Evolutionary conservation across 345 rosid species (phyloP).

Genomic region (Psidium guajava): DNA sequence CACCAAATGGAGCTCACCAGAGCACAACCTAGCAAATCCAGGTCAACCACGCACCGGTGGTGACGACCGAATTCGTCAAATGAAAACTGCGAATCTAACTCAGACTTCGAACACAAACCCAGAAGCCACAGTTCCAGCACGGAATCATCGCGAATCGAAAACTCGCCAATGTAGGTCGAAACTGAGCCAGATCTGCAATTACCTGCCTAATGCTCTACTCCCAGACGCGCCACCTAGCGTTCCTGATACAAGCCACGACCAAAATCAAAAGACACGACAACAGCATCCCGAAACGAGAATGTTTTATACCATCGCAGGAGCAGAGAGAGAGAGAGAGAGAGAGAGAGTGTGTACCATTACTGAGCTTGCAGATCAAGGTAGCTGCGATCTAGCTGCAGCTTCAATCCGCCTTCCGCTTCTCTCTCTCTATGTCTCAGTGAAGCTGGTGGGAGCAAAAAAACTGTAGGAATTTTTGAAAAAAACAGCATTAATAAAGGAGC

Average conservation of each 20-base stretch:
- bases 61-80: not conserved
- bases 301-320: not conserved
- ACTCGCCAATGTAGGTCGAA: not conserved
- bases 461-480: not conserved
- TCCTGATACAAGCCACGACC: not conserved
- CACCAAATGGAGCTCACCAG: not conserved
- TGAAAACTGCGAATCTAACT: not conserved
- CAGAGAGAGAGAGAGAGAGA: not conserved
- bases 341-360: slow-evolving; percentile 13
- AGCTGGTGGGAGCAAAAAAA: not conserved
- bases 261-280: not conserved
- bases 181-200: not conserved
- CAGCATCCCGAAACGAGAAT: not conserved
- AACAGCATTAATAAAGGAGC: not conserved
- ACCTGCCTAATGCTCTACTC: not conserved
- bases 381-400: not conserved
- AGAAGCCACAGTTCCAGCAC: not conserved
- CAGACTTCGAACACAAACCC: not conserved
- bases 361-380: slow-evolving; percentile 29
- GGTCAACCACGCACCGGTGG: not conserved
- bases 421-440: not conserved
- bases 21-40: not conserved
- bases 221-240: not conserved
- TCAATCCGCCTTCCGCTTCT: not conserved
- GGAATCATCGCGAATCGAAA: not conserved